A percentile compares a stretch with the other conserved stretches of the same genome.
These are phyloP conservation scores for Hypoxylon sp. DNA, from an alignment of 2,329 filamentous ascomycete genomes.

Conservation along the genomic window DNA sequence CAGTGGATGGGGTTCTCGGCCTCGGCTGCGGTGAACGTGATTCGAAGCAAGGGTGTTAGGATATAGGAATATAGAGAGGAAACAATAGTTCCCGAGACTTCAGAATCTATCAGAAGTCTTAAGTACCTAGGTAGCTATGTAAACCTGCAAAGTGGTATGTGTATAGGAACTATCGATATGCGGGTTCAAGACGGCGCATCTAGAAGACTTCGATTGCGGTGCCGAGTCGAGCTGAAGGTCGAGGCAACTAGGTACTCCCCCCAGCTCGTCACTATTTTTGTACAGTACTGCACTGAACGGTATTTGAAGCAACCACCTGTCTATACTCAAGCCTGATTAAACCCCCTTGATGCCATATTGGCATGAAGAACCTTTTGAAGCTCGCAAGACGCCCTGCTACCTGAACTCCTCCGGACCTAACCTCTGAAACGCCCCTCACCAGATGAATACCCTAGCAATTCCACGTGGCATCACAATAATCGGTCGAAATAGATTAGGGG, in stretches of 20 bases:
- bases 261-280: slow-evolving; percentile 22
- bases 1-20: slow-evolving; percentile 88
- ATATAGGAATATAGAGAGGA: slow-evolving; percentile 63
- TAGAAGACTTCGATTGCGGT: neutral
- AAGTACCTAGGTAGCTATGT: neutral
- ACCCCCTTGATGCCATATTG: neutral
- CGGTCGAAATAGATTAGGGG: slow-evolving; percentile 33
- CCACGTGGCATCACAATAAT: slow-evolving; percentile 14
- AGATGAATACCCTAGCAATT: slow-evolving; percentile 2
- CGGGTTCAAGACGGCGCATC: neutral
- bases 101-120: neutral
- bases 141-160: slow-evolving; percentile 1
- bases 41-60: slow-evolving; percentile 88
- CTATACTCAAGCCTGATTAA: slow-evolving; percentile 15
- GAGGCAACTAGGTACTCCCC: slow-evolving; percentile 7
- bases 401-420: slow-evolving; percentile 14
- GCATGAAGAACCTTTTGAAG: slow-evolving; percentile 1
- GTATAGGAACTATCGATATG: slow-evolving; percentile 6
- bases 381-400: neutral
- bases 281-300: slow-evolving; percentile 20
- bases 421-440: slow-evolving; percentile 11
- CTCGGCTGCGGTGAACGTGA: slow-evolving; percentile 80
- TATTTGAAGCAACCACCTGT: slow-evolving; percentile 16
- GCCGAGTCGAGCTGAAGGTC: neutral
- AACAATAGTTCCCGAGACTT: neutral